These are phyloP conservation scores for Yarrowia keelungensis DNA, from an alignment of 805 yeast species.

Conservation along the genomic window DNA sequence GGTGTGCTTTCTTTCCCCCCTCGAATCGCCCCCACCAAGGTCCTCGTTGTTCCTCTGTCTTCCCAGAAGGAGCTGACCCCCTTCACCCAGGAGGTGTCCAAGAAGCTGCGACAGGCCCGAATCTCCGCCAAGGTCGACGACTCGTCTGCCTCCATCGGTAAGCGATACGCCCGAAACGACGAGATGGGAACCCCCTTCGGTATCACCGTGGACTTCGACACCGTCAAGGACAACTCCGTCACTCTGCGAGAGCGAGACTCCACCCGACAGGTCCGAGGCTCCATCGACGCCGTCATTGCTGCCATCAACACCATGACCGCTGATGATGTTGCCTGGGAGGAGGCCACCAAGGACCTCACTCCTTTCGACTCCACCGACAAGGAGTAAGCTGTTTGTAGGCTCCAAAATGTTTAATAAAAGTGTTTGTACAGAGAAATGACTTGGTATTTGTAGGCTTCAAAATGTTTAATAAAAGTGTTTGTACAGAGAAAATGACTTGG, in stretches of 20 bases:
- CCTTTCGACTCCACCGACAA: conserved; percentile 61
- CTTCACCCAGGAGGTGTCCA: conserved; percentile 70
- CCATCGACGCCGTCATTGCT: conserved; percentile 70
- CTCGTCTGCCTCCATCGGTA: conserved; percentile 96
- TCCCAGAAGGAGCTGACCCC: conserved; percentile 82
- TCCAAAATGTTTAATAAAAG: neutral
- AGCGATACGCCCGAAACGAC: conserved; percentile 97
- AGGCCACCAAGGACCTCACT: conserved; percentile 75
- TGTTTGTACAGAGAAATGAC: neutral
- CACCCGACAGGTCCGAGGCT: conserved; percentile 95
- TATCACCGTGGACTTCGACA: conserved; percentile 94
- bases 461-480: neutral
- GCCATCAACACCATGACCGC: conserved; percentile 78
- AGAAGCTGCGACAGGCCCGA: conserved; percentile 75
- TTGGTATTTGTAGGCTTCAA: neutral
- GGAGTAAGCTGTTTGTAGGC: neutral
- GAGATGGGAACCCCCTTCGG: conserved; percentile 99
- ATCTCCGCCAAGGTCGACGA: conserved; percentile 96
- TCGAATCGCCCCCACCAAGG: conserved; percentile 96
- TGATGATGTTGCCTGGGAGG: conserved; percentile 79
- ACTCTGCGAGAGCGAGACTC: conserved; percentile 97
- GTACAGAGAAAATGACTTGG: too few species aligned
- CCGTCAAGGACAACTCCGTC: conserved; percentile 83
- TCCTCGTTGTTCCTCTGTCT: conserved; percentile 90
- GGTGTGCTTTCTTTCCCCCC: conserved; percentile 94